Base-by-base conservation (phyloP, 352 stramenopile genomes). In the Phytophthora palmivora region DNA sequence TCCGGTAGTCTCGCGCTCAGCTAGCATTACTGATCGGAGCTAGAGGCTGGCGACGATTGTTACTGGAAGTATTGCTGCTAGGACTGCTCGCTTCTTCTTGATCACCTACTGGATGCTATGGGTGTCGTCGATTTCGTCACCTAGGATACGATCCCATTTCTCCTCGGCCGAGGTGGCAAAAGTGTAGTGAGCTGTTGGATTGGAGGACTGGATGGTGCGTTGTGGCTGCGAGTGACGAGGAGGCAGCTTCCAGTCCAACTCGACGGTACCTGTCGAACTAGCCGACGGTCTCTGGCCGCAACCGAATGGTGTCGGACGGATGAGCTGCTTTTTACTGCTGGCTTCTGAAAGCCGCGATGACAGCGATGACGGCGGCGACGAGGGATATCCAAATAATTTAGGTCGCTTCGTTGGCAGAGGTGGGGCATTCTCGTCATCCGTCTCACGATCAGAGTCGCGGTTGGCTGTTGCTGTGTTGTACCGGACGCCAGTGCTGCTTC, bases 91-190 rank as follows among this genome's bases (percentile, higher is more conserved):
- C 33, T 53, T 43, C 43, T 21, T 50, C 44, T 7, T 65, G 34
- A 19, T 60, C 56, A 19, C 28, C 43, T 61, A 38, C 63, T 67
- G 59, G 39, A 41, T 43, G 14, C 45, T 62, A 26, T 58, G 53
- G 33, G 24, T 45, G 24, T 54, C 48, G 24, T 74, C 67, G 14
- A 84, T 53, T 42, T 88, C 74, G 36, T 67, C 52, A 9, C 24
- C 32, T 24, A 92, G 67, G 45, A 92, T 92, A 22, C 73, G 74
- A 63, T 92, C 83, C 83, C 83, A 92, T 58, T 92, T 92, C 44
- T 88, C 80, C 67, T 92, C 83, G 3, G 71, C 79, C 26, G 41
- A 77, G 0, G 55, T 76, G 6, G 73, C 70, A 37, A 69, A 67
- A 21, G 53, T 48, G 33, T 67, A 77, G 26, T 46, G 57, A 19